Conservation (phyloP, 2,329 filamentous ascomycete species). For the Paraconiothyrium sp. region DNA sequence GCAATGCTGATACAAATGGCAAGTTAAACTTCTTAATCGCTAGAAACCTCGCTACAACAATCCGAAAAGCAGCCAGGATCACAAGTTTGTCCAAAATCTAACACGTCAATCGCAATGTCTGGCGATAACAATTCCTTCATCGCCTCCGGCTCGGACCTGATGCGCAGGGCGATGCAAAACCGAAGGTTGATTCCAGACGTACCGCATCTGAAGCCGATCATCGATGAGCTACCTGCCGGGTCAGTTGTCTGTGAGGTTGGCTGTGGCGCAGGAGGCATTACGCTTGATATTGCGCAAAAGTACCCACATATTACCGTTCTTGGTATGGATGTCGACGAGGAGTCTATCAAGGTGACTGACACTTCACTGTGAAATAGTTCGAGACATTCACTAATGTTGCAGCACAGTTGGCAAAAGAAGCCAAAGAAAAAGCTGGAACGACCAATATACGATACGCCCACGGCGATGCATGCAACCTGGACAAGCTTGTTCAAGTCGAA, state of each 20-base stretch:
- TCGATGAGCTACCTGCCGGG: slow-evolving; percentile 4
- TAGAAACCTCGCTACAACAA: neutral
- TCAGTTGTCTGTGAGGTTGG: slow-evolving; percentile 8
- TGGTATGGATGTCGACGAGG: slow-evolving; percentile 10
- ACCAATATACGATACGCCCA: slow-evolving; percentile 5
- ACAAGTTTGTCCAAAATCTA: neutral
- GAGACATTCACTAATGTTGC: neutral
- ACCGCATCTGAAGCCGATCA: slow-evolving; percentile 4
- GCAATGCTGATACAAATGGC: neutral
- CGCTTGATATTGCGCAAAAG: slow-evolving; percentile 6
- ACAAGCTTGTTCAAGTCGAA: neutral
- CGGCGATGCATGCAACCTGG: slow-evolving; percentile 5
- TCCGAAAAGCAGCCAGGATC: neutral
- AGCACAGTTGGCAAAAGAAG: slow-evolving; percentile 4
- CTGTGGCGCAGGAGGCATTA: slow-evolving; percentile 9
- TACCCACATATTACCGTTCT: slow-evolving; percentile 9
- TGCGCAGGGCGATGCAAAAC: slow-evolving; percentile 11
- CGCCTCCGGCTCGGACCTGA: slow-evolving; percentile 8
- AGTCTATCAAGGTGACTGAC: slow-evolving; percentile 1
- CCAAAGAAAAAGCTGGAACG: slow-evolving; percentile 2
- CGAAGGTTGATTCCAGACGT: slow-evolving; percentile 6
- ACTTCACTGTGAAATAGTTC: neutral
- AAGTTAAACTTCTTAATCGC: neutral
- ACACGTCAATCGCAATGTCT: neutral
- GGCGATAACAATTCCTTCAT: slow-evolving; percentile 2